Base-by-base conservation (phyloP, 192 early-diverging fungal species). In the Coemansia sp. region DNA sequence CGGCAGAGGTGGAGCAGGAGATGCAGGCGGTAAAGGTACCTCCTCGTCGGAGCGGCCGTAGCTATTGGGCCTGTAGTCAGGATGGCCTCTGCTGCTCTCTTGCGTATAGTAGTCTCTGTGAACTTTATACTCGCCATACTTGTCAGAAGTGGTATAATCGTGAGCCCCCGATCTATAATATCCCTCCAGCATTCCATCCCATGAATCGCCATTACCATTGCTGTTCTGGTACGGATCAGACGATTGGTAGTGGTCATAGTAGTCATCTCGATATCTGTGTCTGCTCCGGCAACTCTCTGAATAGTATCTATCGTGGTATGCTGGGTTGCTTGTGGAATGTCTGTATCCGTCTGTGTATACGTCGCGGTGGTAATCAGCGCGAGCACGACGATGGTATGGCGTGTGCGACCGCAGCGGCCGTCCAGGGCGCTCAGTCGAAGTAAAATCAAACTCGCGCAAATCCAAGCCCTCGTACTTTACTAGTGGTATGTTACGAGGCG, bases 401-500 rank as follows among this genome's bases (percentile, higher is more conserved):
- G 63, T 55, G 39, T 37, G 57, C 15, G 37, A 22, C 8, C 29
- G 51, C 17, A 71, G 23, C 3, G 77, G 77, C 56, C 48, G 38
- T 4, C 77, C 77, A 6, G 72, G 72, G 6, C 52, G 14, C 2
- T 24, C 41, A 7, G 23, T n/a, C 3, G 67, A 60, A 22, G 38
- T n/a, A 56, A 80, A 80, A 25, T 80, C 69, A 45, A 80, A 75
- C 38, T 54, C 60, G 12, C 51, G 12, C 35, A 80, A 54, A 59
- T 75, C 72, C 49, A 80, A 52, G 0, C 77, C 77, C 4, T 65
- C 52, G 39, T 80, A 80, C 2, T 37, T 50, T 6, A 80, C 77
- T 17, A 80, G 59, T 4, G 77, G 77, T 7, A 80, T 53, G 55
- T 66, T 75, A 22, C 66, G 57, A 15, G 19, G 24, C 1, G 12